Evolutionary conservation across 148 eudicot genomes (phyloP), one percentile per base, ranked within the genome.

Genomic region (Gaultheria prostrata): DNA sequence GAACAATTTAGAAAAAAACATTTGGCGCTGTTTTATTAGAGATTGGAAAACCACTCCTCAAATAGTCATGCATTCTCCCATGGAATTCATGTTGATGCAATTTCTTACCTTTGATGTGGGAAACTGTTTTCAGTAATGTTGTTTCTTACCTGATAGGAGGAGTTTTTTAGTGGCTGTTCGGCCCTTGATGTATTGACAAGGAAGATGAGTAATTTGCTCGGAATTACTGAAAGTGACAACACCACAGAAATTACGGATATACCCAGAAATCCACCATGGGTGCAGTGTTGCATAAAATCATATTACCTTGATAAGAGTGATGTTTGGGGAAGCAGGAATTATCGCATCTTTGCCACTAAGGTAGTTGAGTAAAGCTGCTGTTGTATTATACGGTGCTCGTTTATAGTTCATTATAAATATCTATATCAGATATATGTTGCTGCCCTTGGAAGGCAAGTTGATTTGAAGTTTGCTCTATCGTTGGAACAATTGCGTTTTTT

Each of bases 181-280:
- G 69, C 91, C 6, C 28, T 45, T 24, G 89, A 89, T 67, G 82
- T 61, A 61, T 21, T 96, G 88, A 86, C 74, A 4, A 87, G 82
- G 80, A 94, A 87, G 87, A 85, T 90, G 82, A 90, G 93, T 26
- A 79, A 45, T 78, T 85, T 95, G 85, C 92, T 95, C 26, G 98
- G 98, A 82, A 69, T 92, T 45, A 39, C 84, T 57, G 88, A 83
- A 20, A 73, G 50, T 50, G 86, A 83, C 18, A 69, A 53, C 24
- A 82, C 75, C 14, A 59, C 57, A 30, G 89, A 80, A 70, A 69
- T 43, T 32, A 70, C 85, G 71, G 86, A 83, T 49, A 86, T 78
- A 79, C 87, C 90, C 15, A 91, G 97, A 87, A 88, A 91, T 85
- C 97, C 98, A 63, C 98, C 98, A 53, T 96, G 98, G 98, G 76